Conservation (phyloP, 2,329 filamentous ascomycete species). For the Pseudogymnoascus sp. region DNA sequence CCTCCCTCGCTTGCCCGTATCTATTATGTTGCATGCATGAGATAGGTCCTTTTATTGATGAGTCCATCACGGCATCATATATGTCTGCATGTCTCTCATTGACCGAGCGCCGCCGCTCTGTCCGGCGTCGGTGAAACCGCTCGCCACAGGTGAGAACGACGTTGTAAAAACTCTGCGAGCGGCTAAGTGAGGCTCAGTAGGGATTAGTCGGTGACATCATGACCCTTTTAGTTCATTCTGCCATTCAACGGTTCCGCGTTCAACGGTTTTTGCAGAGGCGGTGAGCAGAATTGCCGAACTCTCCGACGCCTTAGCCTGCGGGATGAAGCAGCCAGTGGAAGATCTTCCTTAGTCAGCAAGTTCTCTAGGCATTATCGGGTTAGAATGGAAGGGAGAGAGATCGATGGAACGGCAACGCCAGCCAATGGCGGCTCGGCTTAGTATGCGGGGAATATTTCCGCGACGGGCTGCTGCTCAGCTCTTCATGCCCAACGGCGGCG, state of each 20-base stretch:
- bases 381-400: background rate
- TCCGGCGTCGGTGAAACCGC: background rate
- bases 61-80: background rate
- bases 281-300: background rate
- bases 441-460: background rate
- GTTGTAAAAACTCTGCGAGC: slow-evolving; percentile 2
- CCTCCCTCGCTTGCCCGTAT: background rate
- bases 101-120: no score
- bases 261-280: background rate
- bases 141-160: background rate
- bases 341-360: background rate
- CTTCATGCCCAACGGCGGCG: background rate
- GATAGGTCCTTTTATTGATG: background rate
- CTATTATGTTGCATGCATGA: background rate
- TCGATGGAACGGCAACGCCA: background rate
- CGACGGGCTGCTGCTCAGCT: background rate
- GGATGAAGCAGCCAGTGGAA: background rate
- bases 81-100: background rate
- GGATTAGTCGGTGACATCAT: background rate
- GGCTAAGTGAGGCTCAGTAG: background rate
- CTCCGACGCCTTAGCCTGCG: background rate
- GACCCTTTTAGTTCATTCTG: background rate
- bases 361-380: background rate
- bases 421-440: background rate
- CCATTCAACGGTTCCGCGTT: background rate